These are phyloP conservation scores for Berberis vulgaris DNA, from an alignment of 164 flowering plant genomes.

Conservation along the genomic window DNA sequence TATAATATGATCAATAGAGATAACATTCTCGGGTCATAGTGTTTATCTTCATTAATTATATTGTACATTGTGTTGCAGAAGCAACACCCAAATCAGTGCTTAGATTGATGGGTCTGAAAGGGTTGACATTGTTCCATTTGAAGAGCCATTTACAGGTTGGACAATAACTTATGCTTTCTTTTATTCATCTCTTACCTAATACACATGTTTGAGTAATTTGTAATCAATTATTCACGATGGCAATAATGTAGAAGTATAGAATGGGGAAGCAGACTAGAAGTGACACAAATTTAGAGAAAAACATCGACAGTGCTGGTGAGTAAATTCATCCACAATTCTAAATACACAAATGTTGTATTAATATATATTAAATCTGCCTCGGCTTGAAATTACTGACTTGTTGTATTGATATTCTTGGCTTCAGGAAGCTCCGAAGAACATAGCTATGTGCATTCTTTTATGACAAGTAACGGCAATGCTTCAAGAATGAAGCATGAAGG, in stretches of 20 bases:
- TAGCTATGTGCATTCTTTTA: constrained; percentile 22
- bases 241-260: constrained; percentile 59
- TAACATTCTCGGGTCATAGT: too few species aligned
- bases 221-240: background rate
- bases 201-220: background rate
- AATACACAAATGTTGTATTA: background rate
- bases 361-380: too few species aligned
- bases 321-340: background rate
- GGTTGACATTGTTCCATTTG: constrained; percentile 81
- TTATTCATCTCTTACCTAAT: background rate
- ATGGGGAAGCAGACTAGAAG: constrained; percentile 59
- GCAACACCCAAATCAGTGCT: constrained; percentile 89
- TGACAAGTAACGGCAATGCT: constrained; percentile 12
- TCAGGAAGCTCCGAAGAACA: constrained; percentile 29
- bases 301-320: constrained; percentile 42
- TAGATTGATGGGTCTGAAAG: constrained; percentile 82
- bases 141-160: constrained; percentile 94
- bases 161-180: background rate
- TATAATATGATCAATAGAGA: background rate
- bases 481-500: constrained; percentile 23
- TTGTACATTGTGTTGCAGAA: constrained; percentile 29
- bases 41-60: background rate
- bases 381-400: background rate
- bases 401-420: background rate
- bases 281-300: constrained; percentile 30